Evolutionary conservation across 371 early-diverging fungal species (phyloP).

Genomic region (Phascolomyces articulosus): DNA sequence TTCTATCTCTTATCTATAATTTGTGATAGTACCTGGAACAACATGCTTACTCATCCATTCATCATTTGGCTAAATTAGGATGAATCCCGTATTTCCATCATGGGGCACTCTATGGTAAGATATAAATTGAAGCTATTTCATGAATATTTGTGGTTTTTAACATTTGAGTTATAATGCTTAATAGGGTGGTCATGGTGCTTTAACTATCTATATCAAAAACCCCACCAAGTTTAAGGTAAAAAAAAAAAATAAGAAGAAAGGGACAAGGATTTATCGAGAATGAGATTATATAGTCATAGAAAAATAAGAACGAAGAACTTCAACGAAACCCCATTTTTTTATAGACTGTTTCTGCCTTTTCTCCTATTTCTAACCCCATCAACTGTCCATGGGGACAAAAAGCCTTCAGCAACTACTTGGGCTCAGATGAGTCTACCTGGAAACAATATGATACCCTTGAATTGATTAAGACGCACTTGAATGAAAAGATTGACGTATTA

Average conservation of each 20-base stretch:
- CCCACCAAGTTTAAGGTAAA: slow-evolving; percentile 62
- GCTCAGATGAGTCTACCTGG: slow-evolving; percentile 62
- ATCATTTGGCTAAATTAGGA: slow-evolving; percentile 51
- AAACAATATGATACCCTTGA: slow-evolving; percentile 76
- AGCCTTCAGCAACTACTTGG: slow-evolving; percentile 80
- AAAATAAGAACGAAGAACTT: too few relatives aligned
- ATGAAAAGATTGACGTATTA: slow-evolving; percentile 38
- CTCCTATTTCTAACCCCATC: slow-evolving; percentile 80
- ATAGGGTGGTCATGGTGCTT: slow-evolving; percentile 93
- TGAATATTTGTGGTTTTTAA: neutral
- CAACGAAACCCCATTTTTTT: neutral
- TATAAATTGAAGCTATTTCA: neutral
- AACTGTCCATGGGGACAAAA: slow-evolving; percentile 79
- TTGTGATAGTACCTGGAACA: too few relatives aligned
- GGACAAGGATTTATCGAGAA: neutral
- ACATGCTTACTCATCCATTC: neutral
- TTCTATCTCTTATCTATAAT: too few relatives aligned
- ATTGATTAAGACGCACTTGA: slow-evolving; percentile 47
- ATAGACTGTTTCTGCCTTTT: slow-evolving; percentile 79
- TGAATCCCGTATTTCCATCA: slow-evolving; percentile 62
- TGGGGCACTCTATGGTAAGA: slow-evolving; percentile 82
- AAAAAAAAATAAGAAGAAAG: neutral
- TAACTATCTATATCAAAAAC: slow-evolving; percentile 73
- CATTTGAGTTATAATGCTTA: too few relatives aligned
- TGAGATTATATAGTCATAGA: too few relatives aligned